phyloP scores from a whole-genome alignment of 768 basidiomycete species.

The Polyporus arcularius region DNA sequence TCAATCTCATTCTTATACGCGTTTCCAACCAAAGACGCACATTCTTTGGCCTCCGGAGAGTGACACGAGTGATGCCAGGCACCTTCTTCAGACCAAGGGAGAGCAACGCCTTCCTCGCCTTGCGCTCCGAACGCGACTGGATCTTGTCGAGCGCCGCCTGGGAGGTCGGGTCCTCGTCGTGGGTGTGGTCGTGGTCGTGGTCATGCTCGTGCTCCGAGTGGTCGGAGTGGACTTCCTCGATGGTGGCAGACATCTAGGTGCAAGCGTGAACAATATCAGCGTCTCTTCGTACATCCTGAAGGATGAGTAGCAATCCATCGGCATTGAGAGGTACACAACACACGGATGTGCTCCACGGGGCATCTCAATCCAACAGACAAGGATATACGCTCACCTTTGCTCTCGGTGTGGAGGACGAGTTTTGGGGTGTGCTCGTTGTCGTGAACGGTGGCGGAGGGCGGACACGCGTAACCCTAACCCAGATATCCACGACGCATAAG shows the following conservation, averaged over 20 bases:
- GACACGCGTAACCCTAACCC: conserved; percentile 27
- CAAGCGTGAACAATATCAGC: conserved; percentile 2
- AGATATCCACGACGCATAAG: not conserved
- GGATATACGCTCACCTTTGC: conserved; percentile 26
- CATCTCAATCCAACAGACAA: not conserved
- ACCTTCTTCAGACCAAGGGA: conserved; percentile 92
- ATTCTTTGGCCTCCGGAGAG: conserved; percentile 92
- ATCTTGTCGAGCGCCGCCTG: conserved; percentile 88
- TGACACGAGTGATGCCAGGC: conserved; percentile 91
- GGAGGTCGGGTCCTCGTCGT: conserved; percentile 83
- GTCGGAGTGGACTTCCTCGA: conserved; percentile 83
- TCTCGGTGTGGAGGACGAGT: conserved; percentile 14
- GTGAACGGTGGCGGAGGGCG: conserved; percentile 31
- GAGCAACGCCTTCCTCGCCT: conserved; percentile 92
- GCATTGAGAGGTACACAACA: not conserved
- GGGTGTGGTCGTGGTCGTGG: conserved; percentile 52
- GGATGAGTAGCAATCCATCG: conserved; percentile 33
- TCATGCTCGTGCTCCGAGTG: conserved; percentile 61
- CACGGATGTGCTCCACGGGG: not conserved
- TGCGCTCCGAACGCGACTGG: conserved; percentile 92
- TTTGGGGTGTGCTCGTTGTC: conserved; percentile 36
- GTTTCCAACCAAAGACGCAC: conserved; percentile 43
- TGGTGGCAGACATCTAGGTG: conserved; percentile 72
- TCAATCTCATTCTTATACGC: not conserved
- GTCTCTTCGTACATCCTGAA: conserved; percentile 31